Evolutionary conservation across 2,329 filamentous ascomycete species (phyloP), one percentile per base, ranked within the genome.

Genomic region (Stylonectria norvegica): DNA sequence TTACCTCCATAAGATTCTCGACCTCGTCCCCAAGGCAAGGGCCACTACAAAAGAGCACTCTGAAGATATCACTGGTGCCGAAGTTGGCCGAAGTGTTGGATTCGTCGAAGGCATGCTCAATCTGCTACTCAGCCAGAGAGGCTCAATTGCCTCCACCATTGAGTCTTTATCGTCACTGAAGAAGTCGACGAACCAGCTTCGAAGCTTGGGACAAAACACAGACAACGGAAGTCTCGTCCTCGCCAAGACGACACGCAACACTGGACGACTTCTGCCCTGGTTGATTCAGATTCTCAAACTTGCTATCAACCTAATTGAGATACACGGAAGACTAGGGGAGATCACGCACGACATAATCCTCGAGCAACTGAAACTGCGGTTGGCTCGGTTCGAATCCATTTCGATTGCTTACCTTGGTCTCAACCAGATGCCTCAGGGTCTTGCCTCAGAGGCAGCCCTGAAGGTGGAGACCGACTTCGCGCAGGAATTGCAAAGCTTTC

Each of bases 71-170:
- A 95, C 85, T 31, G 76, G 81, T 29, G 83, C 87, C 7, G 89
- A 96, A 53, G 77, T 93, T 6, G 75, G 78, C 29, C 78, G 90
- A 57, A 90, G 89, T 59, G 76, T 86, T 34, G 89, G 89, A 0
- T 87, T 87, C 49, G 70, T 96, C n/a, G 93, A 98, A 61, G 89
- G 90, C 18, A 74, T 96, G 43, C 69, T 97, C 20, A 75, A 83
- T 43, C 67, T 81, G n/a, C 61, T 78, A 1, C 58, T 87, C 10
- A 65, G 69, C 4, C 86, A 90, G 60, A 73, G 84, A 43, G 63
- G 61, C 33, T 63, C 67, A 5, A 65, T 84, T 22, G 64, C 69
- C 29, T 50, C 63, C 14, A 56, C 65, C 10, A 50, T 70, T 3
- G 59, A 56, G 11, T 60, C 66, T 1, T 55, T 75, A 9, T 53